Base-by-base conservation (phyloP, 1,284 basidiomycete species). In the Thecaphora frezii region DNA sequence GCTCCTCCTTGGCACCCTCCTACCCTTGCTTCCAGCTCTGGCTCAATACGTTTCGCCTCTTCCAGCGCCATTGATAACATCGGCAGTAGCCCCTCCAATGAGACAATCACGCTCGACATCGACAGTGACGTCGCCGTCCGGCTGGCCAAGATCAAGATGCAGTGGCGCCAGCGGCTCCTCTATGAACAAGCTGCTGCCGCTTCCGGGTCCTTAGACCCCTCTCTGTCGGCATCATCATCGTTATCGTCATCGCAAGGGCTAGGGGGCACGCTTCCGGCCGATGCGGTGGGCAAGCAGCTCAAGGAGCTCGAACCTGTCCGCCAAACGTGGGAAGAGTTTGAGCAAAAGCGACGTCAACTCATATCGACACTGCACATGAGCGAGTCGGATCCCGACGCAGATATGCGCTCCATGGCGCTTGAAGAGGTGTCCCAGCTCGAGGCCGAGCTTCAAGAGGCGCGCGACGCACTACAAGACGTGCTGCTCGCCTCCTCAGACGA, bases 341-440 rank as follows among this genome's bases (percentile, higher is more conserved):
- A 70, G 3, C 71, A 72, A 22, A 79, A 82, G 1, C 80, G 80
- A 60, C 71, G 83, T 42, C 64, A 79, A 84, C 85, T 56, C 44
- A 82, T 79, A 37, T 57, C 57, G 21, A 67, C 66, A 14, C 28
- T 53, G 16, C 47, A 41, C 3, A 57, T 72, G 46, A 55, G 52
- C 22, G 47, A 66, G 24, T 58, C 45, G 19, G 69, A 71, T 18
- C 52, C 63, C 4, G 93, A 97, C 72, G 83, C 85, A 1, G 82
- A 85, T 16, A 86, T 97, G 82, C 86, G 88, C 2, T 81, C 85
- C 14, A 83, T 97, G 55, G 93, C 92, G 1, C 69, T 80, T 5
- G 86, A 88, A 46, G 93, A 97, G 73, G 83, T 87, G 49, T 78
- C 80, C 1, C 65, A 80, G 0, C 84, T 91, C 23, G 78, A 83